Conservation (phyloP, 306 rosid genomes). For the Cotoneaster glaucophyllus region DNA sequence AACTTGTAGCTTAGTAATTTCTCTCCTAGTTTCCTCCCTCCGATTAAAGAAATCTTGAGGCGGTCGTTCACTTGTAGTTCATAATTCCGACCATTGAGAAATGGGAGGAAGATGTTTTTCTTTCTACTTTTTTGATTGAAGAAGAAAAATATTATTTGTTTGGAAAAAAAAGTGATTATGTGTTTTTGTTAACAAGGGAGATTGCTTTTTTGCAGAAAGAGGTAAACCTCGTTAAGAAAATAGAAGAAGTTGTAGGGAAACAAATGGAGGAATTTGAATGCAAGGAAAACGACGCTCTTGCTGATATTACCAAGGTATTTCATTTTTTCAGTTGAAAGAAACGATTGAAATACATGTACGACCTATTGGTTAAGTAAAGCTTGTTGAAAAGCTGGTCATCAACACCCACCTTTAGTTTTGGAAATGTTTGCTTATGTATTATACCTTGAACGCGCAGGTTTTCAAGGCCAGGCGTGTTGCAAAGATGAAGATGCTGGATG, state of each 20-base stretch:
- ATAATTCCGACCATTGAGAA: background rate
- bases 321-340: background rate
- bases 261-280: conserved; percentile 56
- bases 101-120: background rate
- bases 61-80: background rate
- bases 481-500: conserved; percentile 73
- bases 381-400: background rate
- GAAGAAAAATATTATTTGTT: too few species aligned
- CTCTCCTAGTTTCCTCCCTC: background rate
- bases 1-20: background rate
- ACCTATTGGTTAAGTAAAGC: background rate
- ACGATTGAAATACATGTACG: background rate
- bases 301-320: conserved; percentile 50
- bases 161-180: background rate
- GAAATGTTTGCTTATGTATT: background rate
- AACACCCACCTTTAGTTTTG: background rate
- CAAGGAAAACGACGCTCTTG: conserved; percentile 70
- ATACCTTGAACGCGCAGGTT: conserved; percentile 38
- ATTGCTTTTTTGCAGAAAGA: conserved; percentile 49
- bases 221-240: conserved; percentile 57
- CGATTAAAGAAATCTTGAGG: background rate
- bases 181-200: conserved; percentile 1
- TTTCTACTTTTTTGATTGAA: background rate
- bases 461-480: conserved; percentile 72
- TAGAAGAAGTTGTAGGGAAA: conserved; percentile 59